A percentile compares a stretch with the other conserved stretches of the same genome.
Evolutionary conservation across 352 stramenopile species (phyloP).

Genomic region (Saprolegnia parasitica): DNA sequence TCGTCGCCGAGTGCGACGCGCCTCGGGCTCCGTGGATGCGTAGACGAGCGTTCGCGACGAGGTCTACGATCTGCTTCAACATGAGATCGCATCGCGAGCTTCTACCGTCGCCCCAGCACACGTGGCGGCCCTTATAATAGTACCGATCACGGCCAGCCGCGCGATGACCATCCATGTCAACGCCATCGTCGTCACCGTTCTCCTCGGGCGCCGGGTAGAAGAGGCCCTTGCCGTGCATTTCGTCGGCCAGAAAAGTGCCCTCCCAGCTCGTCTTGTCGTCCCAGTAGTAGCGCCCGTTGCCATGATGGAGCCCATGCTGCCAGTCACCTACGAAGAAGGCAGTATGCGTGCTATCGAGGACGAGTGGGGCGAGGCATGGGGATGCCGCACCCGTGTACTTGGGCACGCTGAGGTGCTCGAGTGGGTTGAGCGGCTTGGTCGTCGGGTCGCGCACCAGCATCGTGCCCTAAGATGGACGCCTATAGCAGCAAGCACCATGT

Average conservation of each 20-base stretch:
- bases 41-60: conserved; percentile 45
- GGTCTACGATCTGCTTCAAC: conserved; percentile 30
- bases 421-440: neutral
- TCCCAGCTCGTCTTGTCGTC: conserved; percentile 50
- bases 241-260: conserved; percentile 51
- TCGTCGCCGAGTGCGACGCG: conserved; percentile 30
- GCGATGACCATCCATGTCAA: neutral
- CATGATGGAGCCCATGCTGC: conserved; percentile 59
- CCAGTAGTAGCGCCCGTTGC: conserved; percentile 54
- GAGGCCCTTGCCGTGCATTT: conserved; percentile 56
- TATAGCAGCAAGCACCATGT: too few species aligned
- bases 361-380: too few species aligned
- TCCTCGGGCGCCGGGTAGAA: conserved; percentile 33
- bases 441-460: conserved; percentile 44
- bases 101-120: conserved; percentile 52
- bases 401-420: neutral
- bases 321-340: conserved; percentile 41
- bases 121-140: conserved; percentile 53
- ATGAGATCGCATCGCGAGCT: too few species aligned
- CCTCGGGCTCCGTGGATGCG: conserved; percentile 41
- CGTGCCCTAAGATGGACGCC: conserved; percentile 34
- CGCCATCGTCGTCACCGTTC: conserved; percentile 31
- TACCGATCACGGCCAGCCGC: conserved; percentile 42
- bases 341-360: too few species aligned
- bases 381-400: conserved; percentile 11